Conservation (phyloP, 768 basidiomycete species). For the Trametes cingulata region DNA sequence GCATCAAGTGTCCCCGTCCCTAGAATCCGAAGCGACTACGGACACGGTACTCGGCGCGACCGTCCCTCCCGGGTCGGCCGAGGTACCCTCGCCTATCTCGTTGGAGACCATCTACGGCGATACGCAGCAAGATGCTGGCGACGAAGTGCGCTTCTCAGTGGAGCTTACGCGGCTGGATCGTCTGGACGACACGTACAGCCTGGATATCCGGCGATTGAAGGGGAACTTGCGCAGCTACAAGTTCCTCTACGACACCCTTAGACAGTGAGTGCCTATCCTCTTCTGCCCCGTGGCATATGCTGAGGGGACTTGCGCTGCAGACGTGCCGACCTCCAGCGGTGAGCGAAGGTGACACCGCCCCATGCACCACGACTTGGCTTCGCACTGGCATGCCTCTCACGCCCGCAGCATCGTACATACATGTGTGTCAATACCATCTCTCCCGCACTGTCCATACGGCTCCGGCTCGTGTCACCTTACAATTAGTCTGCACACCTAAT, state of each 20-base stretch:
- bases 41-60: constrained; percentile 27
- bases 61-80: constrained; percentile 13
- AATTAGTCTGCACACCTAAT: constrained; percentile 9
- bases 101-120: constrained; percentile 78
- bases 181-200: constrained; percentile 85
- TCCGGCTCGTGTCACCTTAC: constrained; percentile 10
- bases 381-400: constrained; percentile 9
- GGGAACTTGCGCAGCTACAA: constrained; percentile 93
- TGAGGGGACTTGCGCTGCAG: constrained; percentile 12
- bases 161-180: constrained; percentile 91
- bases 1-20: constrained; percentile 16
- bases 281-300: neutral
- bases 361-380: neutral
- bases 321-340: constrained; percentile 33
- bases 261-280: constrained; percentile 62
- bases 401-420: constrained; percentile 11
- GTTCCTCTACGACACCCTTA: constrained; percentile 84
- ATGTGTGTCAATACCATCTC: constrained; percentile 18
- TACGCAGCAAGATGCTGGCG: constrained; percentile 77
- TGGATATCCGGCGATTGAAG: constrained; percentile 91
- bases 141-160: constrained; percentile 95
- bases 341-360: neutral
- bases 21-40: constrained; percentile 26
- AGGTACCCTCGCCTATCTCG: constrained; percentile 32
- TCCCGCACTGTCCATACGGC: constrained; percentile 14